Percentiles rank a stretch among this genome's conserved stretches.
These are phyloP conservation scores for Colletotrichum sansevieriae DNA, from an alignment of 2,329 filamentous ascomycete species.

Conservation along the genomic window DNA sequence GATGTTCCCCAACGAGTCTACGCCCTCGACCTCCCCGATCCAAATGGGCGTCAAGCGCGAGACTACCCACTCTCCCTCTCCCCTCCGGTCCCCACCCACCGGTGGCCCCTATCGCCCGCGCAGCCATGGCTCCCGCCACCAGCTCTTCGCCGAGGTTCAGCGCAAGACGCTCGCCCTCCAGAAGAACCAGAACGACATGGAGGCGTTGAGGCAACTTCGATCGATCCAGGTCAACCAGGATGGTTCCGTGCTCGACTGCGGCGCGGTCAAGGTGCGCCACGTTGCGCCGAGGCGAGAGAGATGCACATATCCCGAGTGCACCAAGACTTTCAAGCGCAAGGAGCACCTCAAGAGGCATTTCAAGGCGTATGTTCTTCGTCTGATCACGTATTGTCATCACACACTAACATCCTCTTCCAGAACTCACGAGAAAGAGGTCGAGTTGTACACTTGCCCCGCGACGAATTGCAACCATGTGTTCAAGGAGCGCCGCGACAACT, in stretches of 20 bases:
- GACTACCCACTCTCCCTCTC: slow-evolving; percentile 49
- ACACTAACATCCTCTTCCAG: slow-evolving; percentile 39
- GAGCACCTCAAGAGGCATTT: slow-evolving; percentile 70
- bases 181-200: slow-evolving; percentile 50
- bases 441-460: slow-evolving; percentile 41
- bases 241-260: slow-evolving; percentile 38
- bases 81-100: slow-evolving; percentile 49
- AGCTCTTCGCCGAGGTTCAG: slow-evolving; percentile 58
- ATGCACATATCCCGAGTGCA: slow-evolving; percentile 61
- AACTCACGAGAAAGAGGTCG: slow-evolving; percentile 41
- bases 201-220: slow-evolving; percentile 41
- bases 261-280: slow-evolving; percentile 38
- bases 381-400: slow-evolving; percentile 37
- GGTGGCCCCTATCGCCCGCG: slow-evolving; percentile 48
- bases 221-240: slow-evolving; percentile 42
- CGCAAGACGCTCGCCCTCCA: slow-evolving; percentile 61
- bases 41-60: slow-evolving; percentile 53
- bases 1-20: slow-evolving; percentile 51
- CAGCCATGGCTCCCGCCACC: slow-evolving; percentile 49
- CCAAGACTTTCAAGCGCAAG: slow-evolving; percentile 63
- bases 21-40: slow-evolving; percentile 48
- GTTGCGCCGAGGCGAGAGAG: slow-evolving; percentile 45
- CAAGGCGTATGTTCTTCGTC: slow-evolving; percentile 58
- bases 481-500: slow-evolving; percentile 45
- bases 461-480: slow-evolving; percentile 42